phyloP scores from a whole-genome alignment of 257 asterid genomes.

The Nemophila menziesii region DNA sequence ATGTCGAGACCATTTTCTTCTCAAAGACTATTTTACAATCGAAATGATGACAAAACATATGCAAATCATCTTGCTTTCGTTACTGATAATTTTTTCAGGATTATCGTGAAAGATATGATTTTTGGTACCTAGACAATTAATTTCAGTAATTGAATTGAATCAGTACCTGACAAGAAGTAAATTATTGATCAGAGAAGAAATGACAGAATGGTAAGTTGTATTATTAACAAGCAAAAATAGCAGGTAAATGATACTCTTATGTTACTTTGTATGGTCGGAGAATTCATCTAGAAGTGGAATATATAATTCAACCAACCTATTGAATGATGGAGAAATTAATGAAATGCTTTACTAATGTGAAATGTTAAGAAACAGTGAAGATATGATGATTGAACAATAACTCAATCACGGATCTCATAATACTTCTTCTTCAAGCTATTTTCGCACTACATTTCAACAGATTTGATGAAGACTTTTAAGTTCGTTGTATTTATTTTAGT shows the following conservation, averaged over 20 bases:
- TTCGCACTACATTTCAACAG: neutral
- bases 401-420: neutral
- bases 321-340: neutral
- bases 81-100: neutral
- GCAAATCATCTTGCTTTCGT: neutral
- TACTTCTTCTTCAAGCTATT: neutral
- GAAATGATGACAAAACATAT: no score
- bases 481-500: neutral
- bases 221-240: neutral
- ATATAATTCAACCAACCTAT: neutral
- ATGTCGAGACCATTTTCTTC: neutral
- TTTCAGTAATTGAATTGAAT: no score
- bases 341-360: neutral
- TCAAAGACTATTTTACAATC: neutral
- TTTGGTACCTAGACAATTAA: neutral
- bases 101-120: neutral
- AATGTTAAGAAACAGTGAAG: neutral
- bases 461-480: no score
- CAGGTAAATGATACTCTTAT: neutral
- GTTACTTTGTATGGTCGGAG: neutral
- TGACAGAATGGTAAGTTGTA: neutral
- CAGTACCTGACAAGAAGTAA: neutral
- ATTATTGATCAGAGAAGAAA: neutral
- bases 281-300: neutral
- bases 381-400: neutral